Evolutionary conservation across 345 rosid genomes (phyloP).

Genomic region (Pugionium cornutum): DNA sequence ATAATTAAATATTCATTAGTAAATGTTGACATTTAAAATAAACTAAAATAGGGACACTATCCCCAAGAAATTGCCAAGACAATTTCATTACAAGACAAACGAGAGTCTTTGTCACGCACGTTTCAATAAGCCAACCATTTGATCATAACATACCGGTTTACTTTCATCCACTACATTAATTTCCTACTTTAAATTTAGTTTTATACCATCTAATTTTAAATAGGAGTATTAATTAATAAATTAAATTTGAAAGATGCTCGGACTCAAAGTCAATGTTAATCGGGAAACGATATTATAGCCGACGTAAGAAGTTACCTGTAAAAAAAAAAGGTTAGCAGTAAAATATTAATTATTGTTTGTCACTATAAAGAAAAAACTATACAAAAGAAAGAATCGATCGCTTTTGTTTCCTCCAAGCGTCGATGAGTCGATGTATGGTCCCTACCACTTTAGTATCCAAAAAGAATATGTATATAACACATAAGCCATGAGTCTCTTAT

Average conservation of each 20-base stretch:
- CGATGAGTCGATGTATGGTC: neutral
- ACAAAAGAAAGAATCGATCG: constrained; percentile 12
- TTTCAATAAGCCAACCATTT: constrained; percentile 35
- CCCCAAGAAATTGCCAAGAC: constrained; percentile 41
- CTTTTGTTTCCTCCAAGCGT: constrained; percentile 11
- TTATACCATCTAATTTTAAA: too few species aligned
- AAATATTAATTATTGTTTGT: neutral
- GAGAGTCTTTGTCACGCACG: constrained; percentile 34
- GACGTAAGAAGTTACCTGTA: constrained; percentile 18
- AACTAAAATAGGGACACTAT: constrained; percentile 16
- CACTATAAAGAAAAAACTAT: neutral
- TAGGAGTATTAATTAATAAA: neutral
- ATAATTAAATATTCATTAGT: neutral
- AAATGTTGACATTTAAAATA: too few species aligned
- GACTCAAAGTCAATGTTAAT: constrained; percentile 28
- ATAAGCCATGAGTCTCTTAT: constrained; percentile 10
- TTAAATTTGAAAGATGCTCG: constrained; percentile 15
- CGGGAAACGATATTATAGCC: constrained; percentile 4
- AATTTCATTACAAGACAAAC: constrained; percentile 36
- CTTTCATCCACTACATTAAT: too few species aligned
- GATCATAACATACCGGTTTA: constrained; percentile 2
- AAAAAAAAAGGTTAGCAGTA: constrained; percentile 7
- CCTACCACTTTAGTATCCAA: constrained; percentile 41
- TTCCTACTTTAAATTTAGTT: too few species aligned
- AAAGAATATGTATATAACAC: constrained; percentile 24